phyloP scores from a whole-genome alignment of 2,329 filamentous ascomycete species.

The Exophiala dermatitidis region DNA sequence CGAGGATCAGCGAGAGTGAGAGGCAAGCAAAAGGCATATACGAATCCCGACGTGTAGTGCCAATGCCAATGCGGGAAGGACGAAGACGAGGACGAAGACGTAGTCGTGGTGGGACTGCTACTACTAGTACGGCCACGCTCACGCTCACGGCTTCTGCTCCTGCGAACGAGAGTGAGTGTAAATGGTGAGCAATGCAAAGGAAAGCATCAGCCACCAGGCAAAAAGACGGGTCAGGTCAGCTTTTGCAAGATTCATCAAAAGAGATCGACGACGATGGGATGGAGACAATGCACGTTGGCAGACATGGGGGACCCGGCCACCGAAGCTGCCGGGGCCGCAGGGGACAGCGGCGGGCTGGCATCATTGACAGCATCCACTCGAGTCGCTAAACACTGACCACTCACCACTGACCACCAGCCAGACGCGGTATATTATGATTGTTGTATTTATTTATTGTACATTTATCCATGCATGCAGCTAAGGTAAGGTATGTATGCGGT shows the following conservation, averaged over 20 bases:
- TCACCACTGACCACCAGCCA: no score
- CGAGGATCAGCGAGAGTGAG: constrained; percentile 13
- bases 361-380: neutral
- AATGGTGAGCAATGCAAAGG: neutral
- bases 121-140: no score
- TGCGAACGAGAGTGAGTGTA: neutral
- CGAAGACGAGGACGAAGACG: neutral
- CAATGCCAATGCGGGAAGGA: no score
- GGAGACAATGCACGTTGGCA: neutral
- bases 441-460: no score
- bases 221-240: neutral
- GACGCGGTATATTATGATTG: no score
- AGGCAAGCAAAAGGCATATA: constrained; percentile 15
- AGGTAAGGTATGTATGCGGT: no score
- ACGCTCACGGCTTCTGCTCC: neutral
- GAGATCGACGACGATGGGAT: constrained; percentile 1
- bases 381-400: neutral
- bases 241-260: neutral
- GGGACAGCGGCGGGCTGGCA: neutral
- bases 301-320: neutral
- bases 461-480: no score
- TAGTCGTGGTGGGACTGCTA: no score
- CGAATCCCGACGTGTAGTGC: neutral
- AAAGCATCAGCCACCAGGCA: neutral
- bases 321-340: neutral